phyloP scores from a whole-genome alignment of 1,284 basidiomycete genomes.

The Cerioporus squamosus region DNA sequence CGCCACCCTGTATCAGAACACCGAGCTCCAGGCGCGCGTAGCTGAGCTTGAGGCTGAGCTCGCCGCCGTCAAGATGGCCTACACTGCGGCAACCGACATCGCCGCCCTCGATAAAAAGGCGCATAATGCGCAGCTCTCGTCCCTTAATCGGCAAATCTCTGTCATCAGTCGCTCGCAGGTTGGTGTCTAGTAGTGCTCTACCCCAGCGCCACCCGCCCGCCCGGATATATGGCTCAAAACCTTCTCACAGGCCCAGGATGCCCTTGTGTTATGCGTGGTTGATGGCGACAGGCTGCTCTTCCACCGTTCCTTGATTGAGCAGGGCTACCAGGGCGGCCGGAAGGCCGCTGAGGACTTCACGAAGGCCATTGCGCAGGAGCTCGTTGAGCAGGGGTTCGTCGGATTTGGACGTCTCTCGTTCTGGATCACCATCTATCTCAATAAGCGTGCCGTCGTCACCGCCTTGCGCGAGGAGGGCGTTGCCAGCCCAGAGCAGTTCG shows the following conservation, averaged over 20 bases:
- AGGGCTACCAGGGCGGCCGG: slow-evolving; percentile 71
- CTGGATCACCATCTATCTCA: slow-evolving; percentile 75
- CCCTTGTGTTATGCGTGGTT: slow-evolving; percentile 73
- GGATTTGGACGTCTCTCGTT: slow-evolving; percentile 64
- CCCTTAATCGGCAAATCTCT: slow-evolving; percentile 63
- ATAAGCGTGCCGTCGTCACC: slow-evolving; percentile 57
- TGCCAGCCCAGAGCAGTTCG: slow-evolving; percentile 67
- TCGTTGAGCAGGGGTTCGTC: slow-evolving; percentile 60
- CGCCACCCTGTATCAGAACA: slow-evolving; percentile 64
- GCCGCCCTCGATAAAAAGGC: slow-evolving; percentile 62
- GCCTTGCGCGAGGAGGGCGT: slow-evolving; percentile 53
- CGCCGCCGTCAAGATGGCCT: slow-evolving; percentile 70
- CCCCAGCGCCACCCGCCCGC: neutral
- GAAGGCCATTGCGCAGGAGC: slow-evolving; percentile 64
- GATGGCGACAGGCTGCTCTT: slow-evolving; percentile 77
- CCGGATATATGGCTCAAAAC: neutral
- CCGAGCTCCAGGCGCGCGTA: slow-evolving; percentile 62
- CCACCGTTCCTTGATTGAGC: slow-evolving; percentile 54
- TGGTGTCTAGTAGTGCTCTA: slow-evolving; percentile 17
- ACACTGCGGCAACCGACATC: slow-evolving; percentile 58
- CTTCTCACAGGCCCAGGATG: slow-evolving; percentile 52
- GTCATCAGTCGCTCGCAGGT: slow-evolving; percentile 61
- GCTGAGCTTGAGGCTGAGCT: slow-evolving; percentile 72
- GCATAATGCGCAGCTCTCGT: slow-evolving; percentile 65
- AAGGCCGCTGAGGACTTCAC: slow-evolving; percentile 70